phyloP scores from a whole-genome alignment of 2,329 filamentous ascomycete genomes.

The Pyricularia sp. region DNA sequence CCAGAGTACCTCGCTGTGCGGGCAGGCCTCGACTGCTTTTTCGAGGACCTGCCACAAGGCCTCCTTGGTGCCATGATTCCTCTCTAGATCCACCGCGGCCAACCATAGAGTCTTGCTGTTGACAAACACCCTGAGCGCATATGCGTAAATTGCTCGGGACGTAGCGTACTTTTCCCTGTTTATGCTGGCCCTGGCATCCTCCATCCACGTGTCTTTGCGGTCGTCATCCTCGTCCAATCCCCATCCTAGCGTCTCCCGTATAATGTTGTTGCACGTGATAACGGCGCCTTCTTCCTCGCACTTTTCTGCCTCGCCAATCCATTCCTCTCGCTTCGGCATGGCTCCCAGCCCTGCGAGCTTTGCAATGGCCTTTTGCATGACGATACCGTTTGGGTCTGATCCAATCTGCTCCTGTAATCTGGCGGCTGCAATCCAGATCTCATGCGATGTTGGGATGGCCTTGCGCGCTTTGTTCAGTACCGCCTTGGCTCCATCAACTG shows the following conservation, averaged over 20 bases:
- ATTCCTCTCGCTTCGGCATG: conserved; percentile 95
- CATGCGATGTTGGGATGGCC: conserved; percentile 83
- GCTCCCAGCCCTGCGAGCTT: conserved; percentile 82
- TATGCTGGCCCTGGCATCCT: conserved; percentile 79
- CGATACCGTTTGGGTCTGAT: conserved; percentile 68
- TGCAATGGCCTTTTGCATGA: conserved; percentile 91
- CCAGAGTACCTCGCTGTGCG: conserved; percentile 86
- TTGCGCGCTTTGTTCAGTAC: conserved; percentile 93
- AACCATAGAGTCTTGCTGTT: conserved; percentile 85
- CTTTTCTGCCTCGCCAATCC: conserved; percentile 89
- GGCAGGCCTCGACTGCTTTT: conserved; percentile 89
- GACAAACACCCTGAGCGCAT: conserved; percentile 80
- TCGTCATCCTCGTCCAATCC: conserved; percentile 93
- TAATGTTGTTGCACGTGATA: conserved; percentile 79
- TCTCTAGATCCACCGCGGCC: conserved; percentile 82
- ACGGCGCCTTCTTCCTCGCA: conserved; percentile 88
- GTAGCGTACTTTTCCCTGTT: conserved; percentile 79
- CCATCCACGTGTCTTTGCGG: conserved; percentile 90
- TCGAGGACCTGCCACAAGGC: conserved; percentile 78
- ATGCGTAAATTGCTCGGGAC: conserved; percentile 86
- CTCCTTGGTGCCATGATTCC: conserved; percentile 77
- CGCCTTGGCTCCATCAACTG: conserved; percentile 83
- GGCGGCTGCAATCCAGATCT: conserved; percentile 94
- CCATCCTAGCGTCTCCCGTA: conserved; percentile 89
- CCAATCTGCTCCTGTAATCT: conserved; percentile 83